Base-by-base conservation (phyloP, 768 basidiomycete genomes). In the Kwoniella europaea region DNA sequence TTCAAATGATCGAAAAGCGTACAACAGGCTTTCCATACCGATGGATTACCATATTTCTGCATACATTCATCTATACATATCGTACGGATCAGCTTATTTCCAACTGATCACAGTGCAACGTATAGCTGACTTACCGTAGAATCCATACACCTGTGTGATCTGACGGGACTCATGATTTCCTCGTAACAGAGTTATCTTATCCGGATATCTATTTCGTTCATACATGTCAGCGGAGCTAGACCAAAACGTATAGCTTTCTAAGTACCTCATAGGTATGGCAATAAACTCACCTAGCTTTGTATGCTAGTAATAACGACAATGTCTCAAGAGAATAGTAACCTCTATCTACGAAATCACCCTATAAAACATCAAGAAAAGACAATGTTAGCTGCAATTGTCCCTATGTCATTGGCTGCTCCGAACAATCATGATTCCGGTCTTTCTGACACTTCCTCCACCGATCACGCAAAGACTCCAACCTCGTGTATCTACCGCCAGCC, bases 131-230 rank as follows among this genome's bases (percentile, higher is more conserved):
- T 72, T 68, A 94, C 94, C 94, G 80, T 97, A 98, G 83, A 97
- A 98, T n/a, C 95, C 96, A 70, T 98, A 98, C 20, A 99, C 97
- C 85, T 99, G 97, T 24, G 97, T 99, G 87, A 99, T 99, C 87
- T 99, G 97, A 79, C 97, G 89, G 75, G 92, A 94, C 85, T 99
- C 97, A 87, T 99, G 97, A 85, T 99, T 98, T 56, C 97, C 97
- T 73, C 97, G 90, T 60, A 99, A 87, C 82, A 99, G 94, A 67
- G 97, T 98, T 78, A 98, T 92, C 66, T 94, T 91, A 85, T 98
- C 96, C 71, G 94, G 92, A 86, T 99, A 99, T 79, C 96, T 92
- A 75, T 96, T 4, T 35, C 6, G 35, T 35, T 35, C 6, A 35
- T 50, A 18, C 46, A 4, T 50, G 10, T 50, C 46, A 50, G 24